phyloP scores from a whole-genome alignment of 768 basidiomycete genomes.

The Collybiopsis confluens region DNA sequence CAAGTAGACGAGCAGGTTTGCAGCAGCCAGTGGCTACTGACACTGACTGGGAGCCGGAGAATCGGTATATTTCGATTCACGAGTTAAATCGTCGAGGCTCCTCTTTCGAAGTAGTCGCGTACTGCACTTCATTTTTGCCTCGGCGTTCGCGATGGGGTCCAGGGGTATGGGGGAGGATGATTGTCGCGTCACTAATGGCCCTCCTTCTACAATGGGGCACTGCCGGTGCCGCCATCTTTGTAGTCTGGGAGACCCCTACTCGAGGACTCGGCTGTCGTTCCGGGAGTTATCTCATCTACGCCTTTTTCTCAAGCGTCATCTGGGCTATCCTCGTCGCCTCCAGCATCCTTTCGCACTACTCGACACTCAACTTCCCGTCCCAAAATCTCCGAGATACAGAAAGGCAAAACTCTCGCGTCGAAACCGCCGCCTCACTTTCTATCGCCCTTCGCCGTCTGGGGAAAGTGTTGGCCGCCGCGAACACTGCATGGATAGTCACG shows the following conservation, averaged over 20 bases:
- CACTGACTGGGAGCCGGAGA: not conserved
- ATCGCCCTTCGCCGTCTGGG: slow-evolving; percentile 25
- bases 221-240: slow-evolving; percentile 22
- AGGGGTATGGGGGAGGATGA: slow-evolving; percentile 19
- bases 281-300: slow-evolving; percentile 25
- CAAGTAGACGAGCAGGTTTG: slow-evolving; percentile 8
- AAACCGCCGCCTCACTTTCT: slow-evolving; percentile 15
- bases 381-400: not conserved
- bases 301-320: slow-evolving; percentile 19
- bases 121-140: slow-evolving; percentile 13
- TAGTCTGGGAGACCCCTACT: slow-evolving; percentile 26
- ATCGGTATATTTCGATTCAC: not conserved
- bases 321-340: slow-evolving; percentile 27
- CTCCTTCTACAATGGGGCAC: slow-evolving; percentile 30
- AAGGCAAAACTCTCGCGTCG: not conserved
- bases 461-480: slow-evolving; percentile 24
- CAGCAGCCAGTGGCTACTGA: slow-evolving; percentile 11
- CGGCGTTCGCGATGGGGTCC: slow-evolving; percentile 16
- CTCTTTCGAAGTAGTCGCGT: slow-evolving; percentile 13
- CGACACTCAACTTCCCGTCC: not conserved
- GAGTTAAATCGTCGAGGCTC: slow-evolving; percentile 16
- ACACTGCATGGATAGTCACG: slow-evolving; percentile 27
- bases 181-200: slow-evolving; percentile 24
- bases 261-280: slow-evolving; percentile 32
- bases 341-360: slow-evolving; percentile 14